These are phyloP conservation scores for Aspergillus uvarum DNA, from an alignment of 2,329 filamentous ascomycete genomes.

Conservation along the genomic window DNA sequence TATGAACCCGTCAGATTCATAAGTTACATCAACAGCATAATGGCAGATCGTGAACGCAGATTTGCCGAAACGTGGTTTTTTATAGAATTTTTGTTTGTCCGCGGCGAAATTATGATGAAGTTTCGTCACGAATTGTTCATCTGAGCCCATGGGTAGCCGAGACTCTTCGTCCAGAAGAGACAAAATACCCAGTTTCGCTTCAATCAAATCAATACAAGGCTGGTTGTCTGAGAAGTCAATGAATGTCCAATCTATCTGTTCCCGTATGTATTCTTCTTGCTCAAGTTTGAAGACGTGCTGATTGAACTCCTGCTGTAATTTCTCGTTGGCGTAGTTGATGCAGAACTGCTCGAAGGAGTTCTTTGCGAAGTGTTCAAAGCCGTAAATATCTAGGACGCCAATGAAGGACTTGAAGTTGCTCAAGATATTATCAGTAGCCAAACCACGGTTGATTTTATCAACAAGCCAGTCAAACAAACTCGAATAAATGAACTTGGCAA, in stretches of 20 bases:
- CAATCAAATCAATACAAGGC: slow-evolving; percentile 96
- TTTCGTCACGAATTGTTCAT: slow-evolving; percentile 95
- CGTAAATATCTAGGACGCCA: slow-evolving; percentile 98
- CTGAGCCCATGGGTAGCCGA: slow-evolving; percentile 91
- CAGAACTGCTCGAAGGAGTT: slow-evolving; percentile 99
- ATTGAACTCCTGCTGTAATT: slow-evolving; percentile 98
- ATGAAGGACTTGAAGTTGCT: slow-evolving; percentile 85
- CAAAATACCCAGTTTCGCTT: slow-evolving; percentile 91
- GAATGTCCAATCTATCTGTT: slow-evolving; percentile 98
- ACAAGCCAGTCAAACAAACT: slow-evolving; percentile 98
- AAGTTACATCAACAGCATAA: slow-evolving; percentile 96
- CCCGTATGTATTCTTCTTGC: slow-evolving; percentile 93
- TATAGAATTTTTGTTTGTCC: slow-evolving; percentile 95
- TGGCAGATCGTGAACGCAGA: slow-evolving; percentile 97
- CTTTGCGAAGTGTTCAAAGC: slow-evolving; percentile 98
- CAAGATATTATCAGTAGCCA: slow-evolving; percentile 85
- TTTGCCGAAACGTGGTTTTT: slow-evolving; percentile 97
- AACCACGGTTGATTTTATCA: slow-evolving; percentile 88
- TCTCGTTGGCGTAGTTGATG: slow-evolving; percentile 99
- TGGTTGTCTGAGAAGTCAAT: slow-evolving; percentile 99
- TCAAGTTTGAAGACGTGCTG: slow-evolving; percentile 99
- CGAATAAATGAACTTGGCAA: slow-evolving; percentile 98
- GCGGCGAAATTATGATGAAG: slow-evolving; percentile 88
- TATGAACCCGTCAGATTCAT: slow-evolving; percentile 98
- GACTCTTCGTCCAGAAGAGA: slow-evolving; percentile 95